Conservation (phyloP, 2,329 filamentous ascomycete genomes). For the Penicillium sp. region DNA sequence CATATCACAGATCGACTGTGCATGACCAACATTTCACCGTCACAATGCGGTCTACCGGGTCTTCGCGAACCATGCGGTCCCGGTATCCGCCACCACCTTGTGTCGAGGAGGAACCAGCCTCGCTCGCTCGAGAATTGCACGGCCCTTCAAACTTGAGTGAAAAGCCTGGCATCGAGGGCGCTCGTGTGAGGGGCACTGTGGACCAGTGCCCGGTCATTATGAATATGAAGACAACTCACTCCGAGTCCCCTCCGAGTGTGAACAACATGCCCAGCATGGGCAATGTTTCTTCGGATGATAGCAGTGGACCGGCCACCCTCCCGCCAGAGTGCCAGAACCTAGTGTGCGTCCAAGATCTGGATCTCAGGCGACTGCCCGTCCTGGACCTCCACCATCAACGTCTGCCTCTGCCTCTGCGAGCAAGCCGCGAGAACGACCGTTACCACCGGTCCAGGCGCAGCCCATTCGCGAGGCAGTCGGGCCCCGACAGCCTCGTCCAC, state of each 20-base stretch:
- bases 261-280: constrained; percentile 23
- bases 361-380: not conserved
- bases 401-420: constrained; percentile 9
- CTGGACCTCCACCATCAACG: constrained; percentile 2
- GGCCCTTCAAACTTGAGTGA: constrained; percentile 34
- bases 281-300: constrained; percentile 32
- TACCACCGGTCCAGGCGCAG: not conserved
- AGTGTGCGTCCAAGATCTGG: constrained; percentile 2
- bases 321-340: constrained; percentile 21
- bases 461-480: not conserved
- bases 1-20: constrained; percentile 4
- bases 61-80: constrained; percentile 28
- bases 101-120: constrained; percentile 49
- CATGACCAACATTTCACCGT: constrained; percentile 12
- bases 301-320: constrained; percentile 32
- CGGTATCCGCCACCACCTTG: constrained; percentile 47
- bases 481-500: not conserved
- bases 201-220: constrained; percentile 50
- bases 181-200: constrained; percentile 41
- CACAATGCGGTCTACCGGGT: constrained; percentile 22
- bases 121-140: constrained; percentile 45
- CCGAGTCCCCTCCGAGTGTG: constrained; percentile 15
- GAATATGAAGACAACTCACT: constrained; percentile 28
- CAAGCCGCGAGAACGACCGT: constrained; percentile 13
- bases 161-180: constrained; percentile 37